Conservation (phyloP, 2,329 filamentous ascomycete genomes). For the Diaporthe longicolla region DNA sequence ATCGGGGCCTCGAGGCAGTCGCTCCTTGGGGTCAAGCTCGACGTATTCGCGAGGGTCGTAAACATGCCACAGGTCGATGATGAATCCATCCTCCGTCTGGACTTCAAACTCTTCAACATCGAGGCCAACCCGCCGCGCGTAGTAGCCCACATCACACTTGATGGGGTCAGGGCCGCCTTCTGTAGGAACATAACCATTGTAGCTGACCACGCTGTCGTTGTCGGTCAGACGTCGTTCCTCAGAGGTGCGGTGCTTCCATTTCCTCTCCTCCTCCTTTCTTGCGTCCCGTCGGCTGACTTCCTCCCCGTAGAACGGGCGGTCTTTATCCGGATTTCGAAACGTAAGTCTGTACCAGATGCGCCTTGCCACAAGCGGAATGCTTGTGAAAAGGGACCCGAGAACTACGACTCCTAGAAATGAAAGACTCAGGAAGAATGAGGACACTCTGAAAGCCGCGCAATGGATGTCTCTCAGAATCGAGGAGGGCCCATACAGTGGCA, state of each 20-base stretch:
- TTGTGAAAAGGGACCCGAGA: slow-evolving; percentile 78
- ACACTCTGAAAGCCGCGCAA: slow-evolving; percentile 73
- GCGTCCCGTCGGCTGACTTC: slow-evolving; percentile 72
- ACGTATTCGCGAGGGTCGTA: slow-evolving; percentile 85
- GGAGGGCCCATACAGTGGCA: slow-evolving; percentile 86
- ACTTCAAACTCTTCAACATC: slow-evolving; percentile 88
- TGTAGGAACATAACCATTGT: slow-evolving; percentile 76
- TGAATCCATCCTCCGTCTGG: slow-evolving; percentile 93
- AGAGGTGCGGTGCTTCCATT: slow-evolving; percentile 70
- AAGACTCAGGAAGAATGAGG: slow-evolving; percentile 83
- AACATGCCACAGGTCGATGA: slow-evolving; percentile 90
- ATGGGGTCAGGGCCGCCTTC: slow-evolving; percentile 87
- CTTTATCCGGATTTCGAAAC: slow-evolving; percentile 70
- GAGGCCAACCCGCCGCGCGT: slow-evolving; percentile 88
- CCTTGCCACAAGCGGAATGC: slow-evolving; percentile 66
- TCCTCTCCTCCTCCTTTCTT: slow-evolving; percentile 69
- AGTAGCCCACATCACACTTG: slow-evolving; percentile 85
- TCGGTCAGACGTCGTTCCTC: slow-evolving; percentile 57
- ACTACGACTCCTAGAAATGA: slow-evolving; percentile 84
- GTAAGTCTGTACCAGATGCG: slow-evolving; percentile 68
- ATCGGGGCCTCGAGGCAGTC: slow-evolving; percentile 70
- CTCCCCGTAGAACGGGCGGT: slow-evolving; percentile 80
- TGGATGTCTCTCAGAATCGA: slow-evolving; percentile 76
- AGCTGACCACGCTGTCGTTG: slow-evolving; percentile 55
- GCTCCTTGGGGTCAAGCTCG: slow-evolving; percentile 62